Evolutionary conservation across 805 yeast species (phyloP), one percentile per base, ranked within the genome.

Genomic region (Pichia heedii): DNA sequence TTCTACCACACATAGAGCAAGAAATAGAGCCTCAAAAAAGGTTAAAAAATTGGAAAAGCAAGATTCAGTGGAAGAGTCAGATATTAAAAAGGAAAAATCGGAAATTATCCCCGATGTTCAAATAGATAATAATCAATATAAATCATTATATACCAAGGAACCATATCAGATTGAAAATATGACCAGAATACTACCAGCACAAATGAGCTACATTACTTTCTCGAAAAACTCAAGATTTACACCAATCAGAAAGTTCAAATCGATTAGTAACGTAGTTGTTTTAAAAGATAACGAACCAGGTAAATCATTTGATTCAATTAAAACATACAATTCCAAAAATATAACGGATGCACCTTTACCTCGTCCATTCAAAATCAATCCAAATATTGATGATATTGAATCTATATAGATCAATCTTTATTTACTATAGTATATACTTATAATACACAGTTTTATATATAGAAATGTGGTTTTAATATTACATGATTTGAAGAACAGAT

Each of bases 1-100:
- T 44, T 88, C 97, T 2, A 90, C 97, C 1, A 90, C 98, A 2
- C 86, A 81, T 16, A 82, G 81, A 61, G 96, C 96, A n/a, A 86
- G 84, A 62, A 93, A 90, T 29, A 80, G 97, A 62, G 95, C 95
- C 22, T 73, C 73, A 36, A 69, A 70, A 52, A 46, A 44, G 16
- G 43, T 39, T 24, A 73, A 73, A 57, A 68, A 71, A 54, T 74
- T 73, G 54, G 67, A 53, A 11, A 76, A 59, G 45, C 68, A 70
- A 44, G 78, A 70, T 26, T 71, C 70, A 58, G 60, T 57, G 52
- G 70, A 63, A 15, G 47, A 52, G n/a, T 65, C 60, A 30, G 66
- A 54, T 6, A 76, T 71, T 13, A 58, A 67, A 6, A 72, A 68
- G 26, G 49, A 45, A 3, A 40, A 40, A 20, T 43, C 41, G 12